These are phyloP conservation scores for Coemansia sp. DNA, from an alignment of 192 early-diverging fungal species.

Conservation along the genomic window DNA sequence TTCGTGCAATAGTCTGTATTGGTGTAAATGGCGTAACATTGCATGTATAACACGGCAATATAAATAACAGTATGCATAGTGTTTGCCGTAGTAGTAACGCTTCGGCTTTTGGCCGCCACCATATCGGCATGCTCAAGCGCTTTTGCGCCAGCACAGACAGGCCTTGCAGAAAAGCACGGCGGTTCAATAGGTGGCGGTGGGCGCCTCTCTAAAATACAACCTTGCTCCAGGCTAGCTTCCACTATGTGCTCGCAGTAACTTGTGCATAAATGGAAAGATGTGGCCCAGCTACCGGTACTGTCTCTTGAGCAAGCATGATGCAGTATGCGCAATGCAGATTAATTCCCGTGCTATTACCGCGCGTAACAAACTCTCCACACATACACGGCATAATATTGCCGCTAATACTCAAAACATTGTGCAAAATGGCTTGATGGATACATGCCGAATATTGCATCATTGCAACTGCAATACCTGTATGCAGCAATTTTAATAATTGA, in stretches of 20 bases:
- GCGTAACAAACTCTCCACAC: constrained; percentile 8
- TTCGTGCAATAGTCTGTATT: too few relatives aligned
- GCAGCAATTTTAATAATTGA: not conserved
- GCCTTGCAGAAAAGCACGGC: not conserved
- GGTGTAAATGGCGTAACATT: too few relatives aligned
- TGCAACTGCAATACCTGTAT: not conserved
- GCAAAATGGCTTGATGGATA: constrained; percentile 25
- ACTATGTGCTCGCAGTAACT: not conserved
- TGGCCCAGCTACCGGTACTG: constrained; percentile 2
- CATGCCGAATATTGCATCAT: constrained; percentile 14
- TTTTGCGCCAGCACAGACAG: not conserved
- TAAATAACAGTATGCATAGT: too few relatives aligned
- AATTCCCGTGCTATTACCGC: not conserved
- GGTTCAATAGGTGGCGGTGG: not conserved
- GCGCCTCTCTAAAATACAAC: not conserved
- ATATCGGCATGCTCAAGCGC: not conserved
- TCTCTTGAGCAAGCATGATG: not conserved
- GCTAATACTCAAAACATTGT: constrained; percentile 1
- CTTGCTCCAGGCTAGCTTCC: not conserved
- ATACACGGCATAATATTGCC: constrained; percentile 4
- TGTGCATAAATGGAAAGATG: not conserved
- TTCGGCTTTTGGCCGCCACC: not conserved
- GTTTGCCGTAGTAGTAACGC: not conserved
- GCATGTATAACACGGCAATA: too few relatives aligned
- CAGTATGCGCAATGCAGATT: not conserved